Evolutionary conservation across 176 grass and related monocot species (phyloP).

Genomic region (Eleusine coracana): DNA sequence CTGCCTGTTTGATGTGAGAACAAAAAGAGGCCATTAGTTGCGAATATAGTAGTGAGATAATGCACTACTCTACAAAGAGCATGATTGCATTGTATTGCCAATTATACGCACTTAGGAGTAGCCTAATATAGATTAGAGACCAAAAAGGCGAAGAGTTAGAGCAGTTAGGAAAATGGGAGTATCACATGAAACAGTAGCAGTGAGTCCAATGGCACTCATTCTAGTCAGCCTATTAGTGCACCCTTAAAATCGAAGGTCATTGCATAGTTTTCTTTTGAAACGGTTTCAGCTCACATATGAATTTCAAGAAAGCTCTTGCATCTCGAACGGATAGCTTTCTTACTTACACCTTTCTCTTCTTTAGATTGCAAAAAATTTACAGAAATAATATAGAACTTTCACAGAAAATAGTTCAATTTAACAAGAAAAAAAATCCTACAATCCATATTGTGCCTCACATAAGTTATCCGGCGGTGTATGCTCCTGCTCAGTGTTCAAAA

Average conservation of each 20-base stretch:
- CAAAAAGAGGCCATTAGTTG: constrained; percentile 40
- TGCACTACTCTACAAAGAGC: background rate
- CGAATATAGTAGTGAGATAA: constrained; percentile 37
- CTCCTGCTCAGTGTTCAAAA: too few species aligned
- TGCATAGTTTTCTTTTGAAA: background rate
- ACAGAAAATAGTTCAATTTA: too few species aligned
- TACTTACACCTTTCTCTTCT: too few species aligned
- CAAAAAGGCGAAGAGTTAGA: background rate
- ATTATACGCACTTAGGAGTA: constrained; percentile 5
- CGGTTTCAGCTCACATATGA: background rate
- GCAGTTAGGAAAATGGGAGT: background rate
- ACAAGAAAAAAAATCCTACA: too few species aligned
- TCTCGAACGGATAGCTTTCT: background rate
- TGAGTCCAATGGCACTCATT: background rate
- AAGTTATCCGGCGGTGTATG: too few species aligned
- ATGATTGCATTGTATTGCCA: constrained; percentile 26
- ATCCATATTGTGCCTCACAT: too few species aligned
- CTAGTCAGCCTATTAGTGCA: too few species aligned
- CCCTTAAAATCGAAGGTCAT: background rate
- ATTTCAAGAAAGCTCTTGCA: background rate
- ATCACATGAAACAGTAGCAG: too few species aligned
- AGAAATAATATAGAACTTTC: too few species aligned
- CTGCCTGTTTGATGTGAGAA: constrained; percentile 23
- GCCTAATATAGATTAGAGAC: background rate
- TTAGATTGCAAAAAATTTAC: too few species aligned